Evolutionary conservation across 2,329 filamentous ascomycete species (phyloP).

Genomic region (Rhinocladiella similis): DNA sequence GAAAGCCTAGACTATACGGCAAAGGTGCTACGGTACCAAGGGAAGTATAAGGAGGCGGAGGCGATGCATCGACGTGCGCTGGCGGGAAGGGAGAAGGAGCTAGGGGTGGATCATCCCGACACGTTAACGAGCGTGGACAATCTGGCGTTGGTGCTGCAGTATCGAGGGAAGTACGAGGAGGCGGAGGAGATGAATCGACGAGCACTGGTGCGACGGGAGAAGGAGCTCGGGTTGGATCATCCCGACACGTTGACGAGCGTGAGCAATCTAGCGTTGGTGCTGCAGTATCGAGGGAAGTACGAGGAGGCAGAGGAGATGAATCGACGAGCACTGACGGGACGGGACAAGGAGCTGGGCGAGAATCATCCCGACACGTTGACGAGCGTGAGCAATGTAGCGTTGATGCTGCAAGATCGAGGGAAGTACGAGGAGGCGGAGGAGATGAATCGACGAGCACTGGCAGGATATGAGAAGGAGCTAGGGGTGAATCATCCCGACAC

Average conservation of each 20-base stretch:
- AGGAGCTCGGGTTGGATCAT: constrained; percentile 28
- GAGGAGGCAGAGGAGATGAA: no score
- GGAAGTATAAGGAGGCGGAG: neutral
- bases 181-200: constrained; percentile 26
- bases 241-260: constrained; percentile 21
- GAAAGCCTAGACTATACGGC: constrained; percentile 11
- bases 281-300: neutral
- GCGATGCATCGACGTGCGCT: neutral
- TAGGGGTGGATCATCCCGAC: constrained; percentile 21
- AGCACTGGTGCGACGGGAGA: constrained; percentile 23
- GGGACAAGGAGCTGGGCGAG: no score
- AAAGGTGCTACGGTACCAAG: neutral
- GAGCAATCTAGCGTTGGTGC: neutral
- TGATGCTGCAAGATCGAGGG: no score
- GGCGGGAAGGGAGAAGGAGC: neutral
- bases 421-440: neutral
- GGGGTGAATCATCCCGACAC: no score
- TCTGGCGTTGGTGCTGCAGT: constrained; percentile 18
- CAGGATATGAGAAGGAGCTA: no score
- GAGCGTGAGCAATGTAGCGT: no score
- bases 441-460: neutral
- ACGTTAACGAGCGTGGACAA: constrained; percentile 25
- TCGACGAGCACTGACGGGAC: no score
- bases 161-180: constrained; percentile 24
- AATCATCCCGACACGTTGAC: no score